A percentile compares a stretch with the other conserved stretches of the same genome.
phyloP scores from a whole-genome alignment of 1,284 basidiomycete species.

The Vanrija sp. region DNA sequence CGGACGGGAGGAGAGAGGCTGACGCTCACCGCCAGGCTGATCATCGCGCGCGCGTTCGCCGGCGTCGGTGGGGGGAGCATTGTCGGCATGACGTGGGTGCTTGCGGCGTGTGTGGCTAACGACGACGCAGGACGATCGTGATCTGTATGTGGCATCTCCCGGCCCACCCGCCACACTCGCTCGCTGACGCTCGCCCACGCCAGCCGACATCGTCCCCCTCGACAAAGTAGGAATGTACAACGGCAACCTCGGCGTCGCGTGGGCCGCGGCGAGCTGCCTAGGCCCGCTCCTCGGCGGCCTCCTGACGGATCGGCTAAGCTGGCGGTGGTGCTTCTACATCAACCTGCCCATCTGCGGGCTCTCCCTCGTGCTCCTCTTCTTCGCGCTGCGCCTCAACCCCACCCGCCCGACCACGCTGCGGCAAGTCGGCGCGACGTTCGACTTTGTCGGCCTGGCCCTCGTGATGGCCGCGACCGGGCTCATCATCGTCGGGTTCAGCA shows the following conservation, averaged over 20 bases:
- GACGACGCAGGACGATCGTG: conserved; percentile 14
- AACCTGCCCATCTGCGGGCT: conserved; percentile 44
- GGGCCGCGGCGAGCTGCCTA: conserved; percentile 43
- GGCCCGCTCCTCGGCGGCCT: conserved; percentile 48
- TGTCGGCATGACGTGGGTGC: conserved; percentile 36
- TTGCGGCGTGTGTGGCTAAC: neutral
- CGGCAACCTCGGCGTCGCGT: conserved; percentile 41
- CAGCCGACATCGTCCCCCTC: conserved; percentile 36
- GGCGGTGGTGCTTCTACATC: conserved; percentile 33
- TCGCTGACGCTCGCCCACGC: neutral
- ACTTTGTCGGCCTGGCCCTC: conserved; percentile 48
- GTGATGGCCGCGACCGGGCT: conserved; percentile 69
- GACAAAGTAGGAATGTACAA: conserved; percentile 39
- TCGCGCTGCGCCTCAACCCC: conserved; percentile 73
- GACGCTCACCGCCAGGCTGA: conserved; percentile 21
- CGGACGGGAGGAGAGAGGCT: neutral
- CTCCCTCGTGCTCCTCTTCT: conserved; percentile 66
- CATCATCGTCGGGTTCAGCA: conserved; percentile 66
- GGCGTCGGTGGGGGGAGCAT: conserved; percentile 43
- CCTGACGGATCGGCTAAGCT: conserved; percentile 29
- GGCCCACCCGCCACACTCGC: neutral
- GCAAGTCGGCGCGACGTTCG: conserved; percentile 22
- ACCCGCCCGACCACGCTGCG: conserved; percentile 7
- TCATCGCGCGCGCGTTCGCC: conserved; percentile 33
- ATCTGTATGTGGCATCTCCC: conserved; percentile 8